These are phyloP conservation scores for Pythium aquatile DNA, from an alignment of 352 stramenopile species.

Conservation along the genomic window DNA sequence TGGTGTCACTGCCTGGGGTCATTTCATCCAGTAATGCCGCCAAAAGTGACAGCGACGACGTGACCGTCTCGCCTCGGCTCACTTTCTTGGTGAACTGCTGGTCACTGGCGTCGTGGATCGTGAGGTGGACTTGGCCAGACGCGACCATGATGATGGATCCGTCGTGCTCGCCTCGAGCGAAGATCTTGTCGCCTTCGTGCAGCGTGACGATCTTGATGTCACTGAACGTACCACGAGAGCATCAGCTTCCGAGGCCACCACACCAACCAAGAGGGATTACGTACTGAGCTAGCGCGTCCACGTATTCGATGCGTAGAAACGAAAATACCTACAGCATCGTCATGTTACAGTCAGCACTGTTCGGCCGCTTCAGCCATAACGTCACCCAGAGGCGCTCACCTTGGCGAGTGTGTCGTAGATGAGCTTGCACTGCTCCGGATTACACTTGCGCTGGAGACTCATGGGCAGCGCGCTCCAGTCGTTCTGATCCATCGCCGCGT, in stretches of 20 bases:
- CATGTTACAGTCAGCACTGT: neutral
- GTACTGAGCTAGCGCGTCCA: slow-evolving; percentile 51
- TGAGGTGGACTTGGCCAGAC: slow-evolving; percentile 49
- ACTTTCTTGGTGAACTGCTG: slow-evolving; percentile 56
- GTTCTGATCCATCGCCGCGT: slow-evolving; percentile 55
- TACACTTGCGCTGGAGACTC: slow-evolving; percentile 54
- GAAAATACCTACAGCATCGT: slow-evolving; percentile 48
- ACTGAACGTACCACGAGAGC: slow-evolving; percentile 17
- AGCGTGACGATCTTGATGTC: slow-evolving; percentile 61
- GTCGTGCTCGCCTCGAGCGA: slow-evolving; percentile 52
- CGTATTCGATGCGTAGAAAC: slow-evolving; percentile 67
- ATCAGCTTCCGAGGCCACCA: neutral
- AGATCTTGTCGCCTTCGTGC: slow-evolving; percentile 53
- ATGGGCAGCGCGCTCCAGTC: slow-evolving; percentile 66
- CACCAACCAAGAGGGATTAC: slow-evolving; percentile 5
- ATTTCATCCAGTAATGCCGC: slow-evolving; percentile 48
- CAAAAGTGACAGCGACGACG: slow-evolving; percentile 69
- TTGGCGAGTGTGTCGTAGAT: slow-evolving; percentile 80
- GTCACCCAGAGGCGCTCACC: slow-evolving; percentile 19
- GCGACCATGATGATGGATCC: slow-evolving; percentile 79
- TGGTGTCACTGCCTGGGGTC: slow-evolving; percentile 24
- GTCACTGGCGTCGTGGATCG: slow-evolving; percentile 47
- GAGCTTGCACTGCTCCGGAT: slow-evolving; percentile 72
- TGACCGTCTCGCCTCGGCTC: slow-evolving; percentile 59
- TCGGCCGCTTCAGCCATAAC: neutral